Evolutionary conservation across 2,329 filamentous ascomycete genomes (phyloP), one percentile per base, ranked within the genome.

Genomic region (Geosmithia morbida): DNA sequence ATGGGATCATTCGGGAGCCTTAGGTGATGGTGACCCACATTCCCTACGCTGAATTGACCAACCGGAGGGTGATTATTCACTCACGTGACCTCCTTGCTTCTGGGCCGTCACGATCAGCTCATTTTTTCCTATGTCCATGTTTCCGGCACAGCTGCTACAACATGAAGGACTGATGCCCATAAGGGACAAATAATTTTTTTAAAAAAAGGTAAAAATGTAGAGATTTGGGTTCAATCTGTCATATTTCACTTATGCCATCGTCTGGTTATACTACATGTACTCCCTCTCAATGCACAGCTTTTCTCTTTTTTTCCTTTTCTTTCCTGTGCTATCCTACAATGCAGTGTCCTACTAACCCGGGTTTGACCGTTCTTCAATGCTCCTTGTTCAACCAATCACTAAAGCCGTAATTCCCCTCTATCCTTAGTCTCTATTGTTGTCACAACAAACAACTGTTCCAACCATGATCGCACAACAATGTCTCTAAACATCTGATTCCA

Each of bases 1-100:
- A 67, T 68, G 64, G 64, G 60, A 65, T 68, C 67, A 67, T 67
- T 66, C 63, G 64, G 58, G 54, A 57, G 57, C 62, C 57, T 54
- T 61, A 59, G 56, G 55, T 7, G 55, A 50, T 49, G 51, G 51
- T 53, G 58, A 52, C 55, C 61, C 60, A 37, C 33, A 56, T 55
- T 59, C 51, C 50, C 50, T 48, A 47, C 44, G 48, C 44, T 46
- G 54, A 58, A 65, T 65, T 65, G 62, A 44, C 62, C 62, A 65
- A 65, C 65, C 52, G 55, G 16, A 46, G 37, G 2, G 8, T 39
- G 44, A 37, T 50, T 51, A 51, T 59, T 48, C 2, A 13, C 48
- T 51, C 62, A 64, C 61, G 62, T 65, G 62, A 65, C 50, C 19
- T 11, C 13, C 29, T 43, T 51, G 54, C 53, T 22, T 46, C 46